phyloP scores from a whole-genome alignment of 371 early-diverging fungal species.

The Mucor racemosus region DNA sequence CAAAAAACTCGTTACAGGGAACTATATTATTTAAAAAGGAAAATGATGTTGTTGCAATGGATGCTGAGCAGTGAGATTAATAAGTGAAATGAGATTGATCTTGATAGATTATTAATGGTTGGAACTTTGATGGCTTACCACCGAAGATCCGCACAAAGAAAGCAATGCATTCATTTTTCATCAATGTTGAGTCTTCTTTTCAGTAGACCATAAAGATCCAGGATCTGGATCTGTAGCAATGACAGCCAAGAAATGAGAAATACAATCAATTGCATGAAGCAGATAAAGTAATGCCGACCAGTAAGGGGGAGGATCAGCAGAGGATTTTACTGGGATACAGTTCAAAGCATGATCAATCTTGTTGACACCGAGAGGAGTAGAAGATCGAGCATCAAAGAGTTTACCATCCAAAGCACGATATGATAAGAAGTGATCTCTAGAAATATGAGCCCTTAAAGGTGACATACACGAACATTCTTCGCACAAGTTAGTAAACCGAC shows the following conservation, averaged over 20 bases:
- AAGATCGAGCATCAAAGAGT: not conserved
- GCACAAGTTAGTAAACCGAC: constrained; percentile 6
- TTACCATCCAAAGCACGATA: not conserved
- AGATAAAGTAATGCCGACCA: not conserved
- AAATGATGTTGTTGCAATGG: too few relatives aligned
- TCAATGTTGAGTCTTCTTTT: not conserved
- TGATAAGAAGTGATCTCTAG: not conserved
- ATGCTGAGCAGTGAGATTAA: too few relatives aligned
- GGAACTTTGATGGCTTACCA: constrained; percentile 15
- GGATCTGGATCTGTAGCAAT: constrained; percentile 4
- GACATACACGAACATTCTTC: not conserved
- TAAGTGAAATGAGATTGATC: not conserved
- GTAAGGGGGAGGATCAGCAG: not conserved
- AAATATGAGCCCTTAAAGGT: not conserved
- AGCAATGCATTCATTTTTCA: not conserved
- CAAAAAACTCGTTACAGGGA: not conserved
- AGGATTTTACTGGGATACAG: not conserved
- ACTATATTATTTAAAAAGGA: too few relatives aligned
- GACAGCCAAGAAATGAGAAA: not conserved
- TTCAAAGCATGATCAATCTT: too few relatives aligned
- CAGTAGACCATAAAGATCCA: not conserved
- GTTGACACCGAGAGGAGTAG: not conserved
- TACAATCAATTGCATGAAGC: constrained; percentile 5
- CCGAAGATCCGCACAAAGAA: too few relatives aligned
- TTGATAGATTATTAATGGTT: not conserved